These are phyloP conservation scores for Aspergillus aculeatinus DNA, from an alignment of 2,329 filamentous ascomycete genomes.

Conservation along the genomic window DNA sequence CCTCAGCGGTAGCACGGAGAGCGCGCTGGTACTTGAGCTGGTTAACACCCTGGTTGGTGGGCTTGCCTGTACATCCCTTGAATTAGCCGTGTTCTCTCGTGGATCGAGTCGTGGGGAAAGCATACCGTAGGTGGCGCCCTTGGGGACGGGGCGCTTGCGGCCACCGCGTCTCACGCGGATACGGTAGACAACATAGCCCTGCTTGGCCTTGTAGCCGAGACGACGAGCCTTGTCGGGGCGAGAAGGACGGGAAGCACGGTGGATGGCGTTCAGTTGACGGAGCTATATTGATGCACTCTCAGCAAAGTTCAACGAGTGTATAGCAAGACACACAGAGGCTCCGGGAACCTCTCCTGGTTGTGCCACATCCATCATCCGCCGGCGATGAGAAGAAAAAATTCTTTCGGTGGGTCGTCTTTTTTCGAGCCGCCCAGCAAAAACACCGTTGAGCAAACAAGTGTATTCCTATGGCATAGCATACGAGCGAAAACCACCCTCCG, in stretches of 20 bases:
- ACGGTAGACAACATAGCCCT: constrained; percentile 99
- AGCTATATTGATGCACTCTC: constrained; percentile 99
- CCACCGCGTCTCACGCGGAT: constrained; percentile 97
- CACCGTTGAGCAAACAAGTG: constrained; percentile 12
- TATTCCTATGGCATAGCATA: constrained; percentile 35
- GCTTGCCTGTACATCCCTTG: constrained; percentile 72
- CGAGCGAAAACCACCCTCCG: constrained; percentile 20
- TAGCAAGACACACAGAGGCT: constrained; percentile 64
- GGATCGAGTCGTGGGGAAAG: constrained; percentile 9
- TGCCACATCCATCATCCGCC: constrained; percentile 49
- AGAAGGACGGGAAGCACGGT: constrained; percentile 96
- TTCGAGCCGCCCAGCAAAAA: constrained; percentile 34
- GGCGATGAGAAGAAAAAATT: constrained; percentile 18
- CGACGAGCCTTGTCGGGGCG: constrained; percentile 99
- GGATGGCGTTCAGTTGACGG: constrained; percentile 99
- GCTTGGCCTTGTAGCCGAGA: constrained; percentile 99
- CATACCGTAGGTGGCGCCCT: constrained; percentile 99
- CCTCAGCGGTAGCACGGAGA: constrained; percentile 94
- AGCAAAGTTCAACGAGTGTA: constrained; percentile 99
- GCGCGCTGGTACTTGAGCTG: constrained; percentile 99
- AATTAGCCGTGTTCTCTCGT: constrained; percentile 17
- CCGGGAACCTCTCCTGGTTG: constrained; percentile 26
- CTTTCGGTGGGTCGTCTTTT: constrained; percentile 6
- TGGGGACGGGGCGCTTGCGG: constrained; percentile 92
- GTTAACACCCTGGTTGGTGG: constrained; percentile 99